phyloP scores from a whole-genome alignment of 2,329 filamentous ascomycete species.

The Trichophyton schoenleinii region DNA sequence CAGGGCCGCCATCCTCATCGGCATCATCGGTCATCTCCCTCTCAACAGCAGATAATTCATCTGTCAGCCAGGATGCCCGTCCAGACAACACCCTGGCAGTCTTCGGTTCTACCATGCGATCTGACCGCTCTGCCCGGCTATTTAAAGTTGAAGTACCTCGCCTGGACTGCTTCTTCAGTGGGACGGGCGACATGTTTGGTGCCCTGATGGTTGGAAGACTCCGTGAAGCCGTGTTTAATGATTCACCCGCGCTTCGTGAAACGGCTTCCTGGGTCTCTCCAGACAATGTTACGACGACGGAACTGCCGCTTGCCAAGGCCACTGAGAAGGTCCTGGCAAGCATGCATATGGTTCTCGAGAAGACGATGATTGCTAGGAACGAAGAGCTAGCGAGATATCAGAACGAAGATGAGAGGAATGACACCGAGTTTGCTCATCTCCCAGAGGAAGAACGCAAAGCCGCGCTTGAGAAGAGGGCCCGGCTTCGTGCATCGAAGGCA shows the following conservation, averaged over 20 bases:
- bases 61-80: slow-evolving; percentile 26
- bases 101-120: slow-evolving; percentile 60
- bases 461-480: slow-evolving; percentile 43
- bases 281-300: slow-evolving; percentile 54
- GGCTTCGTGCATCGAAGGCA: slow-evolving; percentile 66
- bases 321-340: slow-evolving; percentile 78
- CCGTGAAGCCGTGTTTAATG: slow-evolving; percentile 63
- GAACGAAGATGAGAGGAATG: slow-evolving; percentile 14
- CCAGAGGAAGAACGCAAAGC: slow-evolving; percentile 33
- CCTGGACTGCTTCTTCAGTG: slow-evolving; percentile 87
- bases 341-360: slow-evolving; percentile 74
- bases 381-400: slow-evolving; percentile 42
- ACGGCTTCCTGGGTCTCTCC: slow-evolving; percentile 61
- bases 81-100: slow-evolving; percentile 46
- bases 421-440: slow-evolving; percentile 6
- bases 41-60: slow-evolving; percentile 13
- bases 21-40: slow-evolving; percentile 21
- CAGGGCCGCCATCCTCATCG: slow-evolving; percentile 39
- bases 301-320: slow-evolving; percentile 72
- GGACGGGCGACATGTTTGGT: slow-evolving; percentile 97
- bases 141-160: slow-evolving; percentile 80
- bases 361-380: slow-evolving; percentile 54
- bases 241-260: slow-evolving; percentile 37
- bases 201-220: slow-evolving; percentile 79
- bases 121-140: slow-evolving; percentile 56